Conservation (phyloP, 2,329 filamentous ascomycete species). For the Botryotinia narcissicola region DNA sequence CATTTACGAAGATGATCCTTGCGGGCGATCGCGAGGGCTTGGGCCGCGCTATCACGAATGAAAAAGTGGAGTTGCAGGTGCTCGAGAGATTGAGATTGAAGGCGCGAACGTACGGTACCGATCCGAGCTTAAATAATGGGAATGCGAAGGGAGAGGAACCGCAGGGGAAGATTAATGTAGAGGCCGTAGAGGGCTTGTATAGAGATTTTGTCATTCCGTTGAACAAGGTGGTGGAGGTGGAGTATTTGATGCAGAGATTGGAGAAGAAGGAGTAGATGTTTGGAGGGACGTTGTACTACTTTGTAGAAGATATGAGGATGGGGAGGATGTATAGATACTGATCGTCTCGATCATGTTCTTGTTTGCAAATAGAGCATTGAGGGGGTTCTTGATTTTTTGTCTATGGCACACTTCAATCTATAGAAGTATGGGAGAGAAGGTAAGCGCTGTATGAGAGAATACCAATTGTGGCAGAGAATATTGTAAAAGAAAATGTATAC, state of each 20-base stretch:
- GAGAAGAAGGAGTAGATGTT: constrained; percentile 40
- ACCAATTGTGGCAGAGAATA: background rate
- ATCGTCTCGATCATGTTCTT: background rate
- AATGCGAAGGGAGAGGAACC: constrained; percentile 43
- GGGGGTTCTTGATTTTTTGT: background rate
- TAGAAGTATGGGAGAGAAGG: background rate
- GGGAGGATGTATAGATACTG: background rate
- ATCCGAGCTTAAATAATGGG: constrained; percentile 61
- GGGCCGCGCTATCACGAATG: constrained; percentile 85
- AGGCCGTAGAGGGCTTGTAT: constrained; percentile 89
- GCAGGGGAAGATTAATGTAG: constrained; percentile 82
- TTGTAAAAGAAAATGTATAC: background rate
- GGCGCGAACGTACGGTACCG: constrained; percentile 88
- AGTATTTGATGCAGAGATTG: constrained; percentile 94
- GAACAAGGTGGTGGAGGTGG: constrained; percentile 97
- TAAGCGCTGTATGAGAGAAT: background rate
- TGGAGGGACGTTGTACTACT: background rate
- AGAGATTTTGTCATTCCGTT: constrained; percentile 90
- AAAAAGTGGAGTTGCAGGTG: constrained; percentile 85
- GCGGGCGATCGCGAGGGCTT: constrained; percentile 77
- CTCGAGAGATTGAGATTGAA: constrained; percentile 83
- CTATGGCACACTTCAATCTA: background rate
- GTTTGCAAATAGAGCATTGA: background rate
- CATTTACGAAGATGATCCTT: constrained; percentile 79
- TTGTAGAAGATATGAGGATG: background rate